Conservation (phyloP, 768 basidiomycete genomes). For the Lyophyllum decastes region DNA sequence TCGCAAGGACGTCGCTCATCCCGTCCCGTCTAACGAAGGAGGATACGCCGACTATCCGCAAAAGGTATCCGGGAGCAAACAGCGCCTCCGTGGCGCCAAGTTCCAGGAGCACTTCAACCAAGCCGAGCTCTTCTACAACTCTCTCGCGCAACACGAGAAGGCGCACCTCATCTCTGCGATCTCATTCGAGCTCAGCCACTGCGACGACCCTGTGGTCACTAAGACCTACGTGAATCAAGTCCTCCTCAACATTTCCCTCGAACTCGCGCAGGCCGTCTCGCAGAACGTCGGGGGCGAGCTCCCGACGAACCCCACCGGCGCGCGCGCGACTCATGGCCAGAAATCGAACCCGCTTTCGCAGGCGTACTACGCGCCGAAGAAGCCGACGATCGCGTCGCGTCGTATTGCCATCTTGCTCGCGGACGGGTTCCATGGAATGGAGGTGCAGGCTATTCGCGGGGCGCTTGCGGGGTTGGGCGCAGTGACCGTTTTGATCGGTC, state of each 20-base stretch:
- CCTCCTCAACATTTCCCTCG: conserved; percentile 72
- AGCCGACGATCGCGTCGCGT: conserved; percentile 61
- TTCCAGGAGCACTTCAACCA: conserved; percentile 81
- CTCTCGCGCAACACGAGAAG: conserved; percentile 67
- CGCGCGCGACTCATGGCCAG: conserved; percentile 57
- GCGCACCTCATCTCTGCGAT: conserved; percentile 69
- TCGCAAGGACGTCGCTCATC: conserved; percentile 51
- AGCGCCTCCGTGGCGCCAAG: conserved; percentile 65
- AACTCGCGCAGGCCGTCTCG: conserved; percentile 72
- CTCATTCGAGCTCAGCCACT: conserved; percentile 84
- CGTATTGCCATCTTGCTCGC: conserved; percentile 76
- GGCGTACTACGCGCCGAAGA: conserved; percentile 50
- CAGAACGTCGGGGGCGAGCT: conserved; percentile 59
- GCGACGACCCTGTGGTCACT: conserved; percentile 75
- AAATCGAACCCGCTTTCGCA: conserved; percentile 61
- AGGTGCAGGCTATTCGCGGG: conserved; percentile 59
- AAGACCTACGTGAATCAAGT: conserved; percentile 59
- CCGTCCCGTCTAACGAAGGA: conserved; percentile 50
- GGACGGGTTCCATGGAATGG: conserved; percentile 69
- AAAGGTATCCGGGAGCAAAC: conserved; percentile 53
- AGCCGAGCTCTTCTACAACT: conserved; percentile 83
- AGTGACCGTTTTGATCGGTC: conserved; percentile 66
- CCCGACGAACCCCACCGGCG: conserved; percentile 45
- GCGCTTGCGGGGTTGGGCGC: conserved; percentile 54
- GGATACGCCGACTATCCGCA: conserved; percentile 61